Percentiles rank a stretch among this genome's conserved stretches.
Evolutionary conservation across 108 stramenopile species (phyloP).

Genomic region (Asterionellopsis glacialis): DNA sequence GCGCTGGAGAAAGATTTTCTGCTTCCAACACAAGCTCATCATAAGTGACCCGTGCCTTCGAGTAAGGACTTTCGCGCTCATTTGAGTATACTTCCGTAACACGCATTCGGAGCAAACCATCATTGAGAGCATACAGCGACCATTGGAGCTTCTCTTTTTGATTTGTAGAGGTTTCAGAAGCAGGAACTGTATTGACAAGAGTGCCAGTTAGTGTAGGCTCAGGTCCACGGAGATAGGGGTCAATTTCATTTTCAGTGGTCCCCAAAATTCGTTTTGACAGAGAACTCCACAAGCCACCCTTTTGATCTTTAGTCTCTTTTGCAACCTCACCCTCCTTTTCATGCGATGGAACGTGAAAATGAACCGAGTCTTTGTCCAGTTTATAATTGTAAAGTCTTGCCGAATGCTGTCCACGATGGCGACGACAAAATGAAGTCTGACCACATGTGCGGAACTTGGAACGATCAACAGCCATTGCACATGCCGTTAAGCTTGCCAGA

Average conservation of each 20-base stretch:
- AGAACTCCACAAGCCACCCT: constrained; percentile 28
- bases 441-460: constrained; percentile 96
- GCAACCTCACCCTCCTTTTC: not conserved
- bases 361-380: constrained; percentile 47
- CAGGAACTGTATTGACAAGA: constrained; percentile 43
- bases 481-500: too few relatives aligned
- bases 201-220: constrained; percentile 61
- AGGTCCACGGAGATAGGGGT: constrained; percentile 58
- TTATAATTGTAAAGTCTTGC: constrained; percentile 51
- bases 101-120: constrained; percentile 77
- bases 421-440: constrained; percentile 96
- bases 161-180: constrained; percentile 45
- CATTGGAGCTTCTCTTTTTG: constrained; percentile 57
- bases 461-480: constrained; percentile 80
- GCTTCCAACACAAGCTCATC: constrained; percentile 82
- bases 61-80: constrained; percentile 13
- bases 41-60: constrained; percentile 65
- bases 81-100: constrained; percentile 64
- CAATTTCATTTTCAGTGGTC: constrained; percentile 15
- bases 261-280: constrained; percentile 39
- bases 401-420: constrained; percentile 73
- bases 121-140: constrained; percentile 50
- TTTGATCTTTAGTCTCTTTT: constrained; percentile 1
- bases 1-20: constrained; percentile 46
- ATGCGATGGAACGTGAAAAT: constrained; percentile 34